Conservation (phyloP, 2,329 filamentous ascomycete genomes). For the Phyllosticta paracitricarpa region DNA sequence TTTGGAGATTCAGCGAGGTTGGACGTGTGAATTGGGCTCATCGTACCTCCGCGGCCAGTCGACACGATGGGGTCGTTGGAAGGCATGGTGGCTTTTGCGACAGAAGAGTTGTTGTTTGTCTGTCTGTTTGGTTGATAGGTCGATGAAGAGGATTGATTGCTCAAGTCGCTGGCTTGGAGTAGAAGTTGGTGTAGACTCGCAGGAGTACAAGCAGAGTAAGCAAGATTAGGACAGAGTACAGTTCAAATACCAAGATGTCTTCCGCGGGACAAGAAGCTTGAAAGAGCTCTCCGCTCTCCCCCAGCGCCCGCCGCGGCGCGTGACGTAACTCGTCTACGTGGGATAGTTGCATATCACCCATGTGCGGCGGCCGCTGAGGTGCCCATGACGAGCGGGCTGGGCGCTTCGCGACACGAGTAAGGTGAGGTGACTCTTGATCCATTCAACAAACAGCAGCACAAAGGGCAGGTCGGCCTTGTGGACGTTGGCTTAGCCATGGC, state of each 20-base stretch:
- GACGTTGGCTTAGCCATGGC: background rate
- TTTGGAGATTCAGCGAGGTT: background rate
- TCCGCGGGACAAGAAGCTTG: background rate
- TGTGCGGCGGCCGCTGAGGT: no score
- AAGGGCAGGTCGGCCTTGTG: background rate
- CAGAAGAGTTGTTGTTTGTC: background rate
- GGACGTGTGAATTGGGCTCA: background rate
- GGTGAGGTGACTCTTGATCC: background rate
- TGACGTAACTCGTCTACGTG: background rate
- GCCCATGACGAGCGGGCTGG: no score
- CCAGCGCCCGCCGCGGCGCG: background rate
- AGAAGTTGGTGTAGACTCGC: background rate
- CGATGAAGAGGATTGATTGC: background rate
- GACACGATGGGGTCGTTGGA: constrained; percentile 30
- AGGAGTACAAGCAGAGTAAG: background rate
- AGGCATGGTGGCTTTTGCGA: background rate
- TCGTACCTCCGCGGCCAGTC: constrained; percentile 43
- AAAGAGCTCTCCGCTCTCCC: background rate
- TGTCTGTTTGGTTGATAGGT: background rate
- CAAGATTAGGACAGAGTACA: background rate
- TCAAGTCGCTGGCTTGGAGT: background rate
- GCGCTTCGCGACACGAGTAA: background rate
- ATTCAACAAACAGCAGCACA: background rate
- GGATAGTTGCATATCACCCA: background rate
- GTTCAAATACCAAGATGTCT: background rate